Evolutionary conservation across 176 grass and related monocot species (phyloP).

Genomic region (Pharus latifolius): DNA sequence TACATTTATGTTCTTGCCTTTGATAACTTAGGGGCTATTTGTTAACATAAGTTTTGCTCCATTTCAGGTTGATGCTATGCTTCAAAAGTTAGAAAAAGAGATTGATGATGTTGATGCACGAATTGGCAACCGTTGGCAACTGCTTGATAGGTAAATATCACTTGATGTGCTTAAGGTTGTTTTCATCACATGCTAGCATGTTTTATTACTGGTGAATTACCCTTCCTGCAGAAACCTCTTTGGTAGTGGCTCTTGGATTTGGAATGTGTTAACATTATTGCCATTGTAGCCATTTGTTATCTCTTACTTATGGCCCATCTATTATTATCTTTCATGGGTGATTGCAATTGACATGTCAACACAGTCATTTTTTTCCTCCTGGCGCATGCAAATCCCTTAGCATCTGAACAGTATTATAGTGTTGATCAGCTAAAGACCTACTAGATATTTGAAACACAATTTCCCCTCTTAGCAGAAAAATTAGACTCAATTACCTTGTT

Average conservation of each 20-base stretch:
- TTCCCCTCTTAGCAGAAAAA: not conserved
- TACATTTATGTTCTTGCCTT: not conserved
- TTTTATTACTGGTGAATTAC: not conserved
- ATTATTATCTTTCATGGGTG: not conserved
- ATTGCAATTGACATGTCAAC: not conserved
- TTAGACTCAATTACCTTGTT: not conserved
- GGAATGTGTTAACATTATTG: not conserved
- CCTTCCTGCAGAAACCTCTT: not conserved
- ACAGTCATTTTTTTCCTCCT: not conserved
- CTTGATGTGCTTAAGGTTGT: not conserved
- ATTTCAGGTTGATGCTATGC: constrained; percentile 91
- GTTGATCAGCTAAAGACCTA: not conserved
- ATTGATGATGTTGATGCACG: constrained; percentile 94
- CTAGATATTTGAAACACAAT: not conserved
- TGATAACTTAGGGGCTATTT: not conserved
- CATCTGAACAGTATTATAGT: not conserved
- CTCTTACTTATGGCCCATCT: no score
- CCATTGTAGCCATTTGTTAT: no score
- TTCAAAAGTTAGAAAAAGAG: constrained; percentile 88
- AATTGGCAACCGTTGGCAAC: constrained; percentile 89
- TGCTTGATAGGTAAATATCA: constrained; percentile 71
- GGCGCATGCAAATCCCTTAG: not conserved
- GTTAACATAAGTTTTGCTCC: not conserved
- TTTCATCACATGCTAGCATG: not conserved
- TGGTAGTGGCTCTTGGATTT: not conserved